A percentile compares a stretch with the other conserved stretches of the same genome.
Evolutionary conservation across 1,284 basidiomycete species (phyloP).

Genomic region (Boletus hoseneyae): DNA sequence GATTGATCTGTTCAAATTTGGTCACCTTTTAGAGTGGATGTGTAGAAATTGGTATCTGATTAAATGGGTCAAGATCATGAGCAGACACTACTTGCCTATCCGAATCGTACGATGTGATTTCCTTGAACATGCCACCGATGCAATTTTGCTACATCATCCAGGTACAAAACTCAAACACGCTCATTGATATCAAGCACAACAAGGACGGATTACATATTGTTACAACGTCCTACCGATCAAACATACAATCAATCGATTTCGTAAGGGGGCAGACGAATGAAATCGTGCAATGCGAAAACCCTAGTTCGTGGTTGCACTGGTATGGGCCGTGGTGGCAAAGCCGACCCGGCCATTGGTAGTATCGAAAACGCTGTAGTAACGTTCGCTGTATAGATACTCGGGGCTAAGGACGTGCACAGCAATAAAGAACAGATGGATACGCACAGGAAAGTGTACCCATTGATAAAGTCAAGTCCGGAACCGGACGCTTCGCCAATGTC

Average conservation of each 20-base stretch:
- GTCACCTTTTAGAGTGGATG: too few relatives aligned
- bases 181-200: background rate
- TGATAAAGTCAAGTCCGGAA: slow-evolving; percentile 42
- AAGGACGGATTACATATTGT: background rate
- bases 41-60: too few relatives aligned
- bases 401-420: slow-evolving; percentile 23
- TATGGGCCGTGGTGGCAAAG: slow-evolving; percentile 44
- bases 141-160: too few relatives aligned
- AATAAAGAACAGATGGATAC: slow-evolving; percentile 4
- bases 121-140: too few relatives aligned
- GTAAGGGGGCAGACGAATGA: too few relatives aligned
- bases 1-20: too few relatives aligned
- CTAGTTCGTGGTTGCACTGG: slow-evolving; percentile 16
- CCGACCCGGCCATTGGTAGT: slow-evolving; percentile 44
- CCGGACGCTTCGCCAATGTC: slow-evolving; percentile 20
- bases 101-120: too few relatives aligned
- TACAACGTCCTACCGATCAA: background rate
- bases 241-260: background rate
- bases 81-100: too few relatives aligned
- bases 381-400: slow-evolving; percentile 33
- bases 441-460: slow-evolving; percentile 20
- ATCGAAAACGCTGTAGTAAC: slow-evolving; percentile 51
- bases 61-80: too few relatives aligned
- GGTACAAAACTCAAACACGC: background rate
- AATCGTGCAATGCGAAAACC: background rate